Evolutionary conservation across 2,329 filamentous ascomycete genomes (phyloP), one percentile per base, ranked within the genome.

Genomic region (Cordyceps cicadae): DNA sequence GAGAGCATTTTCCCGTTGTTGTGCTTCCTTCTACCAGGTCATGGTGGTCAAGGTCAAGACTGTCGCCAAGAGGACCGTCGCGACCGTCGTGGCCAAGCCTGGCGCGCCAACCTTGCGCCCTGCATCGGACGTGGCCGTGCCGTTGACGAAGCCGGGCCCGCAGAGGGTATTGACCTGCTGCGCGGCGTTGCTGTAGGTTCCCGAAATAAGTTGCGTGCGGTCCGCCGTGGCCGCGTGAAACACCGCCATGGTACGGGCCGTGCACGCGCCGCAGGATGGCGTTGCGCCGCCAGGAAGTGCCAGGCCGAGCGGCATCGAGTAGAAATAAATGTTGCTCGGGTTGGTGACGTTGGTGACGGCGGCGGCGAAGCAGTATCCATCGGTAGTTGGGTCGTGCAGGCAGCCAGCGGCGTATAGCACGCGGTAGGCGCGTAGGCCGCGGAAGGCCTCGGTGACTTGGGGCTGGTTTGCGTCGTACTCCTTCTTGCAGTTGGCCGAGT

Each of bases 381-480:
- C 79, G 1, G 85, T 86, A 0, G 77, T 74, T 0, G 83, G 79
- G 69, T 90, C 84, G 63, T 84, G 85, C 21, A 96, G 81, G 70
- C 94, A 99, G 7, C 88, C 88, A 3, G 91, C 90, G 54, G 84
- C 81, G 75, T 93, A 96, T 34, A 96, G 76, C 32, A 87, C 82
- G 64, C 86, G 79, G 75, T 97, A 99, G 50, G 90, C 82, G 24
- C 85, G 73, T 67, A 97, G 82, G 52, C 90, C 91, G 48, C 83
- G 78, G 70, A 92, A 90, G 4, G 91, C 89, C 71, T 90, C 82
- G 52, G 85, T 72, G 54, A 96, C 89, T 52, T 88, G 75, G 0
- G 85, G 83, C 67, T 94, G 91, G 62, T 86, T 77, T 37, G 77
- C 74, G 3, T 79, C 67, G 71, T 86, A 88, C 71, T 97, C 94